A percentile compares a stretch with the other conserved stretches of the same genome.
Conservation (phyloP, 768 basidiomycete genomes). For the Agaricus bisporus region DNA sequence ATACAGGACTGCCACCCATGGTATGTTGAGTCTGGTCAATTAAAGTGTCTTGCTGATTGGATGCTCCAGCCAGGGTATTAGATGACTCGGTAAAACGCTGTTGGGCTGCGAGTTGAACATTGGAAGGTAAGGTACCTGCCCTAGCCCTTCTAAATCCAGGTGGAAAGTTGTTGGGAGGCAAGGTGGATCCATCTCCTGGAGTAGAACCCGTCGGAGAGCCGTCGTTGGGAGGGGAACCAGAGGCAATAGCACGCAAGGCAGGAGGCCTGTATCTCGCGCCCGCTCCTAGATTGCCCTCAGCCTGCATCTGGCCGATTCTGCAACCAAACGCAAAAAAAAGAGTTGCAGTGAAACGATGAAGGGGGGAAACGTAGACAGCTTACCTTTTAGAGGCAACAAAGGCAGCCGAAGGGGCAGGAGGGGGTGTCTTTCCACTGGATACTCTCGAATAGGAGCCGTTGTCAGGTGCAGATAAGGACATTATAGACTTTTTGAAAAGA, state of each 20-base stretch:
- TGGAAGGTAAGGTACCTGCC: slow-evolving; percentile 97
- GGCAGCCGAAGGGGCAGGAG: slow-evolving; percentile 85
- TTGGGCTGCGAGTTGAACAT: slow-evolving; percentile 83
- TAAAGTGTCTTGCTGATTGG: slow-evolving; percentile 25
- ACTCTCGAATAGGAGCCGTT: slow-evolving; percentile 77
- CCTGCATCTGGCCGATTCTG: slow-evolving; percentile 83
- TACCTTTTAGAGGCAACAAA: slow-evolving; percentile 71
- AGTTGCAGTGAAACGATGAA: slow-evolving; percentile 15
- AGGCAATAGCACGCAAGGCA: slow-evolving; percentile 66
- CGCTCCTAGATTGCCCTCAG: slow-evolving; percentile 49
- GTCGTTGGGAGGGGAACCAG: slow-evolving; percentile 72
- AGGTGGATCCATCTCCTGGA: slow-evolving; percentile 47
- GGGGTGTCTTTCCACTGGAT: slow-evolving; percentile 77
- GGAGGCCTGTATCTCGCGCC: slow-evolving; percentile 69
- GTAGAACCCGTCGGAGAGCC: slow-evolving; percentile 50
- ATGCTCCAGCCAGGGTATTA: slow-evolving; percentile 36
- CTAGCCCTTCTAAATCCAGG: slow-evolving; percentile 89
- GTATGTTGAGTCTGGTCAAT: slow-evolving; percentile 45
- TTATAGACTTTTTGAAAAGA: slow-evolving; percentile 57
- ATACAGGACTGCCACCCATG: slow-evolving; percentile 39
- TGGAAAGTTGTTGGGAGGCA: slow-evolving; percentile 74
- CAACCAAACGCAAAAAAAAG: slow-evolving; percentile 8
- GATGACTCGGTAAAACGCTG: slow-evolving; percentile 63
- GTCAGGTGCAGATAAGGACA: slow-evolving; percentile 88
- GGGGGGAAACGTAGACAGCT: slow-evolving; percentile 15